Evolutionary conservation across 306 rosid genomes (phyloP).

Genomic region (Pyrus bretschneideri): DNA sequence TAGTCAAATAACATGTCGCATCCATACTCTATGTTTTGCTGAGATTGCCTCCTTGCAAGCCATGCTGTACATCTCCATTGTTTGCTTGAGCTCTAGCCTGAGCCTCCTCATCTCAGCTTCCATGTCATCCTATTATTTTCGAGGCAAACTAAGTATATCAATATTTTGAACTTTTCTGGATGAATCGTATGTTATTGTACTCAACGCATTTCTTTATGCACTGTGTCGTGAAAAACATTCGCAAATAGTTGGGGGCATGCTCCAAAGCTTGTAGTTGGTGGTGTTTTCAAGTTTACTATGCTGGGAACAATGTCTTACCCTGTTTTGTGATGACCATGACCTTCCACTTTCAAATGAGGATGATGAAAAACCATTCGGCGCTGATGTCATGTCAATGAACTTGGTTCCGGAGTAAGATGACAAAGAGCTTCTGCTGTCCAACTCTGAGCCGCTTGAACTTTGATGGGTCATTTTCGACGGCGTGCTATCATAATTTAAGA

Average conservation of each 20-base stretch:
- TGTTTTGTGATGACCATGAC: constrained; percentile 21
- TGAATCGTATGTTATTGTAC: background rate
- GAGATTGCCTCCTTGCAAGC: constrained; percentile 78
- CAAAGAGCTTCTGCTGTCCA: constrained; percentile 32
- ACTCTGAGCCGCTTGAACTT: constrained; percentile 46
- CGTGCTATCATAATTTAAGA: constrained; percentile 32
- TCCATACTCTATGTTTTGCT: constrained; percentile 60
- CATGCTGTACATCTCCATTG: constrained; percentile 81
- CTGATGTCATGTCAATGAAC: constrained; percentile 29
- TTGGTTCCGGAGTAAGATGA: constrained; percentile 38
- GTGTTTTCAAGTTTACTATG: background rate
- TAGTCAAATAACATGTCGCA: background rate
- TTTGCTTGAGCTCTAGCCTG: constrained; percentile 74
- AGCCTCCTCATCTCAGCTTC: constrained; percentile 87
- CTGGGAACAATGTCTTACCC: constrained; percentile 27
- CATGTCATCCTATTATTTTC: constrained; percentile 48
- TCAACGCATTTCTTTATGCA: background rate
- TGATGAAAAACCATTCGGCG: constrained; percentile 20
- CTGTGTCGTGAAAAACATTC: background rate
- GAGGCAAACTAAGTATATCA: background rate
- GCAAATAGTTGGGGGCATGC: background rate
- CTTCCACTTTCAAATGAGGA: constrained; percentile 39
- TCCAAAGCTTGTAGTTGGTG: no score
- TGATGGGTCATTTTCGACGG: constrained; percentile 24
- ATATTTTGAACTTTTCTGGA: background rate